Base-by-base conservation (phyloP, 2,329 filamentous ascomycete genomes). In the Neofusicoccum umdonicola region DNA sequence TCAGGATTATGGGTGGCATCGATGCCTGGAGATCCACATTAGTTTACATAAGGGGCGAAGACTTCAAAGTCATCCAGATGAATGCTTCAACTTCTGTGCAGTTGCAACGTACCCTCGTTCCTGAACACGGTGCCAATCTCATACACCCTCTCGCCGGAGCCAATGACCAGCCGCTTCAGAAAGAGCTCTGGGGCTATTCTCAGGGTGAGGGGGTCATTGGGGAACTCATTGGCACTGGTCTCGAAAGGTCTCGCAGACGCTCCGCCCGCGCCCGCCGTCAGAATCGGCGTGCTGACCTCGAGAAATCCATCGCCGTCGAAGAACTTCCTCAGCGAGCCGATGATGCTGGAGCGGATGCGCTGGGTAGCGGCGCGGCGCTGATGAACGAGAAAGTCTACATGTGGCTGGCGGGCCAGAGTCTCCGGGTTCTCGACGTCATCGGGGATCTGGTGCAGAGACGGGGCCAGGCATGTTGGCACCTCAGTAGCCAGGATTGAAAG, bases 1-100 rank as follows among this genome's bases (percentile, higher is more conserved):
- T 99, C 95, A 0, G 95, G 94, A 73, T 99, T 99, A 76, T 99
- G 95, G 0, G 92, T 97, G 35, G 85, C 86, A 76, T 97, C 93
- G 41, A 97, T 77, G 1, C 85, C 84, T 82, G 35, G 7, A 11
- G 1, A 34, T 15, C 1, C 27, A 31, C 27, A 2, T 54, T 6
- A 62, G 37, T 19, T 22, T 22, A 22, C 22, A 22, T 22, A 22
- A 22, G 22, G 22, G 22, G 22, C 22, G 22, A 22, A 22, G 22
- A 35, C 13, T 22, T 12, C 9, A 19, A 31, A 34, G 7, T 27
- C 12, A n/a, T 8, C 27, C 27, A 31, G 27, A 31, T 31, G 27
- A 31, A 31, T 31, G 27, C 27, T 31, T 19, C 22, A 7, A 19
- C n/a, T 15, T 8, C 19, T 44, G 13, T 45, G 9, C 3, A n/a